Evolutionary conservation across 192 early-diverging fungal genomes (phyloP).

Genomic region (Coemansia sp.): DNA sequence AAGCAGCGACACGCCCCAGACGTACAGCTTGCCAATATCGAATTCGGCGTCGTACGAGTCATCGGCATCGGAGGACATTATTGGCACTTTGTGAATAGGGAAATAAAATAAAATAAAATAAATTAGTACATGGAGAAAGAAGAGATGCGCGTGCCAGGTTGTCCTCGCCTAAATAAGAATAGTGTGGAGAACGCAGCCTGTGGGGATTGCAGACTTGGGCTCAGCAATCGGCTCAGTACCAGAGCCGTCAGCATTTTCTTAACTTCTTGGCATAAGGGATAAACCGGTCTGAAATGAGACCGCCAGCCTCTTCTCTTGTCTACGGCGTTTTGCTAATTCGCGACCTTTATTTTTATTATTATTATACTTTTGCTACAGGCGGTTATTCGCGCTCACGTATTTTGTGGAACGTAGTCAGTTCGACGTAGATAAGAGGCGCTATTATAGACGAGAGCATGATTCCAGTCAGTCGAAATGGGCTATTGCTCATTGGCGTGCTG

Average conservation of each 20-base stretch:
- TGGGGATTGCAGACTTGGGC: background rate
- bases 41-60: constrained; percentile 44
- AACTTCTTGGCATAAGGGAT: background rate
- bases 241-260: background rate
- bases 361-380: background rate
- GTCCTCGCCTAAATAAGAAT: background rate
- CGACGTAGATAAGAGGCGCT: background rate
- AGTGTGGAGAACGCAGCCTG: background rate
- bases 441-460: constrained; percentile 27
- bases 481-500: constrained; percentile 80
- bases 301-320: background rate
- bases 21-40: constrained; percentile 53
- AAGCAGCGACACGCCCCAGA: constrained; percentile 60
- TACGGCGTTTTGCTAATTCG: background rate
- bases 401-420: background rate
- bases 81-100: background rate
- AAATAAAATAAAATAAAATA: background rate
- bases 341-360: background rate
- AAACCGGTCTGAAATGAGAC: background rate
- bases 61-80: constrained; percentile 15
- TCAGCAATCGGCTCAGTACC: background rate
- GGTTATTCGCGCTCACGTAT: no score
- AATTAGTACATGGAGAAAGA: background rate
- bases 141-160: background rate
- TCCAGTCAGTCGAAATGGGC: constrained; percentile 52